A percentile compares a stretch with the other conserved stretches of the same genome.
Evolutionary conservation across 441 rosid species (phyloP).

Genomic region (Euphorbia schlechtendalii): DNA sequence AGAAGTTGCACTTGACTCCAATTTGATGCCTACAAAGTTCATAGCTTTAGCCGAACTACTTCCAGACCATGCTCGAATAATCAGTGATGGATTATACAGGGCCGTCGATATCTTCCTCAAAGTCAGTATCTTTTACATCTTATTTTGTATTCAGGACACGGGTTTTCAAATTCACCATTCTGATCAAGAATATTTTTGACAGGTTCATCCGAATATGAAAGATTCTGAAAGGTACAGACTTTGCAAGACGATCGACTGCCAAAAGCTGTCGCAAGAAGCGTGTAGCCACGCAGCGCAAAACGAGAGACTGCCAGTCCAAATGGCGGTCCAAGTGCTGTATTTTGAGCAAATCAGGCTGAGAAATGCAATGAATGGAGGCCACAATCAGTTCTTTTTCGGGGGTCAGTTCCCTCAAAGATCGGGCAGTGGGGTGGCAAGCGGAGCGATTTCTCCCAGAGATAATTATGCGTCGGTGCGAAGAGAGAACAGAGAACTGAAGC

Average conservation of each 20-base stretch:
- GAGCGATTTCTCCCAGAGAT: constrained; percentile 93
- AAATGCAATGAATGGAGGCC: constrained; percentile 83
- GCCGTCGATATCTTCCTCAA: constrained; percentile 87
- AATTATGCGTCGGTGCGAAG: constrained; percentile 90
- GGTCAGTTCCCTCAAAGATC: constrained; percentile 83
- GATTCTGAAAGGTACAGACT: constrained; percentile 83
- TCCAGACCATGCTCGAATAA: constrained; percentile 87
- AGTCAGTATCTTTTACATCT: constrained; percentile 26
- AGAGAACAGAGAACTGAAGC: constrained; percentile 91
- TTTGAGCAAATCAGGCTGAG: constrained; percentile 88
- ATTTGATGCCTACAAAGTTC: constrained; percentile 65
- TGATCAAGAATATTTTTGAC: not conserved
- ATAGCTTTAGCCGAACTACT: constrained; percentile 75
- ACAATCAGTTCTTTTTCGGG: constrained; percentile 70
- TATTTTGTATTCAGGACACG: not conserved
- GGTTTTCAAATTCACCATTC: not conserved
- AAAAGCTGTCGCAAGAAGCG: constrained; percentile 90
- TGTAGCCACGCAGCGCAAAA: constrained; percentile 95
- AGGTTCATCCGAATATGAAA: constrained; percentile 89
- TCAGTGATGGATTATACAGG: constrained; percentile 81
- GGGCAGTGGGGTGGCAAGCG: constrained; percentile 84
- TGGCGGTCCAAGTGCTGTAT: constrained; percentile 92
- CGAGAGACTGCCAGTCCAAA: constrained; percentile 85
- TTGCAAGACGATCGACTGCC: constrained; percentile 86
- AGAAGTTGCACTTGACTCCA: constrained; percentile 79